These are phyloP conservation scores for Candida argentea DNA, from an alignment of 805 yeast species.

Conservation along the genomic window DNA sequence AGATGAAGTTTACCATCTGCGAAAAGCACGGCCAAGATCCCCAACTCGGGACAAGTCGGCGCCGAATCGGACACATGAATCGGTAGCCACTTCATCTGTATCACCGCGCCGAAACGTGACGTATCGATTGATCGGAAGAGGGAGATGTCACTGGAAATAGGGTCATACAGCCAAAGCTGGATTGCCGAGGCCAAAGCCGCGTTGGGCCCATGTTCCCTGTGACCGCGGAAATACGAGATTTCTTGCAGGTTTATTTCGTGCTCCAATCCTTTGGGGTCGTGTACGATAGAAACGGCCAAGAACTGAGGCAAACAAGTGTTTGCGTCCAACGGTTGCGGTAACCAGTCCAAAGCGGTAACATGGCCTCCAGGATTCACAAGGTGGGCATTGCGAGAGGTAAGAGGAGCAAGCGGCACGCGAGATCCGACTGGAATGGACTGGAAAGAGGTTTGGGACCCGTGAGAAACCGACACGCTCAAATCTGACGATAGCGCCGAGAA, in stretches of 20 bases:
- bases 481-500: too few relatives aligned
- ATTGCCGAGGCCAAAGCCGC: constrained; percentile 25
- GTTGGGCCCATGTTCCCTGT: constrained; percentile 3
- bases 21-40: constrained; percentile 41
- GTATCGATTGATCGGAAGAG: constrained; percentile 21
- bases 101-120: constrained; percentile 34
- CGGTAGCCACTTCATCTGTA: constrained; percentile 32
- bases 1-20: constrained; percentile 50
- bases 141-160: constrained; percentile 13
- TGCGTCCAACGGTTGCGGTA: constrained; percentile 14
- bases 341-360: constrained; percentile 47
- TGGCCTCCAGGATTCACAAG: constrained; percentile 42
- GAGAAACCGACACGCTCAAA: too few relatives aligned
- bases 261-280: constrained; percentile 14
- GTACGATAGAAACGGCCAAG: constrained; percentile 42
- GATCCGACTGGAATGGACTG: too few relatives aligned
- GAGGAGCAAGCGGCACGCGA: constrained; percentile 6
- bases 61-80: constrained; percentile 15
- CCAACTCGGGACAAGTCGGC: constrained; percentile 19
- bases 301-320: constrained; percentile 17
- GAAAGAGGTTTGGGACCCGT: too few relatives aligned
- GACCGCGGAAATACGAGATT: constrained; percentile 19
- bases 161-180: constrained; percentile 34
- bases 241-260: constrained; percentile 15
- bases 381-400: constrained; percentile 20